Conservation (phyloP, 208 protist species). For the Tritrichomonas musculus region DNA sequence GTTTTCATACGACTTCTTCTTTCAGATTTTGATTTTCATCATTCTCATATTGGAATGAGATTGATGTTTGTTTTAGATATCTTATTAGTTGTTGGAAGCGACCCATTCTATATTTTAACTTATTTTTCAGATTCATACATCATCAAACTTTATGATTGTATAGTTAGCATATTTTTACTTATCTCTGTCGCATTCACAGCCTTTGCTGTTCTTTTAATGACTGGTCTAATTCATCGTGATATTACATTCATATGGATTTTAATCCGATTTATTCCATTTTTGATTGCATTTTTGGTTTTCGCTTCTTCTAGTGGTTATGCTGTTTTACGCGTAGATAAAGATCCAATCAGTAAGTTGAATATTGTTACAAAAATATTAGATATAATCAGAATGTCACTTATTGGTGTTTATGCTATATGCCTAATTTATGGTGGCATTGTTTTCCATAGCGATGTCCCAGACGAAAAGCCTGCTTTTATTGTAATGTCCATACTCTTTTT, state of each 20-base stretch:
- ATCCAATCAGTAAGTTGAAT: background rate
- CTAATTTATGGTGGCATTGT: background rate
- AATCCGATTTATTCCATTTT: background rate
- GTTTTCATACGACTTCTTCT: background rate
- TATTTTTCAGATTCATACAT: background rate
- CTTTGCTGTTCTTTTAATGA: background rate
- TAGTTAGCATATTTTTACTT: background rate
- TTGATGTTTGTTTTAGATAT: background rate
- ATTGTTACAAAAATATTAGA: background rate
- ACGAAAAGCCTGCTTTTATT: background rate
- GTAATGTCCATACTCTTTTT: background rate
- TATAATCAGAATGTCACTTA: background rate
- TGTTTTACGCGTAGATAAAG: background rate
- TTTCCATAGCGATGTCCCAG: background rate
- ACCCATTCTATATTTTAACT: background rate
- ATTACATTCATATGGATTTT: background rate
- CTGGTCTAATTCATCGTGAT: background rate
- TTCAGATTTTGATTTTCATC: background rate
- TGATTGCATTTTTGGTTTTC: background rate
- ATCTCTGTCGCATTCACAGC: background rate
- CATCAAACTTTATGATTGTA: background rate
- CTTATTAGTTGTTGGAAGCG: background rate
- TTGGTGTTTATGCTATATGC: background rate
- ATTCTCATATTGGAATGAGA: background rate
- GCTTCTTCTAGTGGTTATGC: background rate